These are phyloP conservation scores for Marasmius sp. DNA, from an alignment of 1,284 basidiomycete species.

Conservation along the genomic window DNA sequence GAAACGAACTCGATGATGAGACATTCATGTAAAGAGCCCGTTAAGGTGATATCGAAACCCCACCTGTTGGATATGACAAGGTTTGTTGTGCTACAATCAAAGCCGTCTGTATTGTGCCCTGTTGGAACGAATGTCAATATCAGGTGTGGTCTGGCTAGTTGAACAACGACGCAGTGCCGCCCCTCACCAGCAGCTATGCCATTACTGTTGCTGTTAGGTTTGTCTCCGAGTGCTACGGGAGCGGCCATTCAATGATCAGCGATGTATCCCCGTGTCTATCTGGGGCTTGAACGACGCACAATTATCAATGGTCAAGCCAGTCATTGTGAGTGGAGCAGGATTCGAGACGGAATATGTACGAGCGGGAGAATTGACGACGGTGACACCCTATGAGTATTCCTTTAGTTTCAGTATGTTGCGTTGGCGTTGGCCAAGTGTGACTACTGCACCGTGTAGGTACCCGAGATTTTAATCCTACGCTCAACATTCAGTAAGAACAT, in stretches of 20 bases:
- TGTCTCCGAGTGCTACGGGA: slow-evolving; percentile 36
- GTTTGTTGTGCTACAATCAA: slow-evolving; percentile 46
- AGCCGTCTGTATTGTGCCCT: slow-evolving; percentile 58
- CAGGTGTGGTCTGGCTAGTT: slow-evolving; percentile 13
- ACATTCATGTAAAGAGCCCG: neutral
- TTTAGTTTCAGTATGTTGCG: neutral
- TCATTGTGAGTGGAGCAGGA: slow-evolving; percentile 37
- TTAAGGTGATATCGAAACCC: slow-evolving; percentile 10
- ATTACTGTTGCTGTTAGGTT: slow-evolving; percentile 43
- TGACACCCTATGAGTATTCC: slow-evolving; percentile 29
- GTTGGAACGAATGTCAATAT: neutral
- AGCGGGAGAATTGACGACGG: slow-evolving; percentile 46
- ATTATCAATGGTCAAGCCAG: slow-evolving; percentile 38
- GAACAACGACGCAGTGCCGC: too few relatives aligned
- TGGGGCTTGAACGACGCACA: slow-evolving; percentile 27
- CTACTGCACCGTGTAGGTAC: slow-evolving; percentile 38
- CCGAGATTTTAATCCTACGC: slow-evolving; percentile 53
- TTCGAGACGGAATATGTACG: slow-evolving; percentile 39
- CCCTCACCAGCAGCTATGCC: slow-evolving; percentile 36
- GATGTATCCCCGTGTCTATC: neutral
- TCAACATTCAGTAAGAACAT: slow-evolving; percentile 3
- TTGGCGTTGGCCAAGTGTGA: slow-evolving; percentile 3
- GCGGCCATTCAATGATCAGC: neutral
- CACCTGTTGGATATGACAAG: slow-evolving; percentile 44
- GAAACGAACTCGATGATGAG: neutral